phyloP scores from a whole-genome alignment of 345 rosid genomes.

The Melaleuca quinquenervia region DNA sequence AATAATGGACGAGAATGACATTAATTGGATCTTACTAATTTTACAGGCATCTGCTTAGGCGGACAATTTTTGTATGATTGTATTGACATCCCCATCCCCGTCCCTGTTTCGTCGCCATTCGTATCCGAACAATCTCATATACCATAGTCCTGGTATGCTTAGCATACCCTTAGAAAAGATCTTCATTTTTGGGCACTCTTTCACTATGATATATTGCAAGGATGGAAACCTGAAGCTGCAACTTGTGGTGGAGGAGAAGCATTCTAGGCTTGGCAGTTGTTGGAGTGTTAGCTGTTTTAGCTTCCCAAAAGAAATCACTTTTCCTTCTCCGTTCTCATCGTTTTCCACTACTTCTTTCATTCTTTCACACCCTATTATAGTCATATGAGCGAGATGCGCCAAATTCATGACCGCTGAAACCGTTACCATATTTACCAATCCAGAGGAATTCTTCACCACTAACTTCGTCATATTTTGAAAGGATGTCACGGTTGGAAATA shows the following conservation, averaged over 20 bases:
- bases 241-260: background rate
- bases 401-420: background rate
- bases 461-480: accelerated
- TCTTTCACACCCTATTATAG: background rate
- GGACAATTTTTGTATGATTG: accelerated
- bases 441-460: background rate
- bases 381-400: accelerated
- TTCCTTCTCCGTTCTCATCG: background rate
- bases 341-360: background rate
- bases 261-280: background rate
- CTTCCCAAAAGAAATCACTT: background rate
- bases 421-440: background rate
- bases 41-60: background rate
- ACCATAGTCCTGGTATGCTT: accelerated
- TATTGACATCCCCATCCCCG: accelerated
- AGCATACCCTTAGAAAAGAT: background rate
- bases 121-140: accelerated
- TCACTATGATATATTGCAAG: accelerated
- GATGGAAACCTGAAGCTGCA: accelerated
- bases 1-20: background rate
- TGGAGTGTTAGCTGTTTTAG: accelerated
- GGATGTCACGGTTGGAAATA: accelerated
- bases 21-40: background rate
- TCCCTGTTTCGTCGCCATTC: accelerated
- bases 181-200: background rate